Base-by-base conservation (phyloP, 352 stramenopile species). In the Peronosclerospora sorghi region DNA sequence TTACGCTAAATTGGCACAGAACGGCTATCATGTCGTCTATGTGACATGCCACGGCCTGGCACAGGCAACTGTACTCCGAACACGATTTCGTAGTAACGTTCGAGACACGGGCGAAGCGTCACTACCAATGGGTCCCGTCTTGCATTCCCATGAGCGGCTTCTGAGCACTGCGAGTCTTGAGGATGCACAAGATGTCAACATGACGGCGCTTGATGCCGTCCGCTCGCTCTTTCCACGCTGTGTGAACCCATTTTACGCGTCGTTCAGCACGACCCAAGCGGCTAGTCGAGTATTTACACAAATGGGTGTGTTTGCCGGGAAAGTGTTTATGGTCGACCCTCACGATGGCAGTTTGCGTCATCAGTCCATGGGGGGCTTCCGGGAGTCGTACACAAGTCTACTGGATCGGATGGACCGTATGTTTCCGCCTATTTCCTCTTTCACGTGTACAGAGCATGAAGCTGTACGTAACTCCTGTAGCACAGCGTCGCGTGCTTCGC, bases 11-110 rank as follows among this genome's bases (percentile, higher is more conserved):
- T 48, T 88, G 1, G 72, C 62, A 14, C 51, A 49, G 13, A 88
- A 90, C 24, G 77, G 80, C 1, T 92, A 92, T 35, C 56, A 60
- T 15, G 59, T 95, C 20, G 61, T 95, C 36, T 95, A 93, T 45
- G 48, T 94, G 24, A 92, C 78, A 1, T 72, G 58, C n/a, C 62
- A 70, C 6, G 70, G 70, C 2, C 54, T 87, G 14, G 73, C 55
- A 0, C 71, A 86, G 29, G 63, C 70, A 0, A 68, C 74, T 18
- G 38, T 73, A 32, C 67, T 84, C 28, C 73, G 73, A 43, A 45
- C 48, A 1, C 50, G 78, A 44, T 30, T 76, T 7, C 54, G 59
- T 42, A 45, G 47, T 24, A 48, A 18, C 13, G 17, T 32, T 42
- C 36, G 37, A 46, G 44, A 51, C 32, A 36, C 55, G 19, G 26